Conservation (phyloP, 2,329 filamentous ascomycete genomes). For the Xylariaceae sp. region DNA sequence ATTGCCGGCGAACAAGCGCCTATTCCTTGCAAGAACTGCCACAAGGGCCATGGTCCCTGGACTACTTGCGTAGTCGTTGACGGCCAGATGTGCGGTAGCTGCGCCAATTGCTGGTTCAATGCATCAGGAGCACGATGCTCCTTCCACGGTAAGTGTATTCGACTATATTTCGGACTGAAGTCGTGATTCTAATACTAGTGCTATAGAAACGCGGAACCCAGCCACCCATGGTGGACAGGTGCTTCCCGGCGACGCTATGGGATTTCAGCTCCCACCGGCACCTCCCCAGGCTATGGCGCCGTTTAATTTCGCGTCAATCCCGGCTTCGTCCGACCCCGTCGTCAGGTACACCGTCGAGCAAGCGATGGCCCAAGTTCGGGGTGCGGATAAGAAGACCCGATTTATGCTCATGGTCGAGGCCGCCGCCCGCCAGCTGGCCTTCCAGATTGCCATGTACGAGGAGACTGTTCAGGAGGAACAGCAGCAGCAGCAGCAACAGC, state of each 20-base stretch:
- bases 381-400: conserved; percentile 40
- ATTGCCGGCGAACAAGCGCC: conserved; percentile 47
- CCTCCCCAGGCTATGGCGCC: conserved; percentile 30
- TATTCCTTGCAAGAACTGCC: conserved; percentile 54
- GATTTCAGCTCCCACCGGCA: conserved; percentile 29
- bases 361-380: conserved; percentile 42
- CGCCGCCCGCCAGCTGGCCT: conserved; percentile 49
- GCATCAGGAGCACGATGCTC: conserved; percentile 55
- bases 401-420: conserved; percentile 49
- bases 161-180: not conserved
- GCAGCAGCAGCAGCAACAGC: conserved; percentile 17
- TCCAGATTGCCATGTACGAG: conserved; percentile 48
- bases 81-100: conserved; percentile 57
- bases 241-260: conserved; percentile 28
- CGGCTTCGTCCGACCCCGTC: conserved; percentile 34
- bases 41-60: conserved; percentile 57
- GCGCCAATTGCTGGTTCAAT: conserved; percentile 60
- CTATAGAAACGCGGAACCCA: conserved; percentile 42
- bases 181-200: conserved; percentile 2
- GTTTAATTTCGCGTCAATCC: conserved; percentile 31
- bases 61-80: conserved; percentile 53
- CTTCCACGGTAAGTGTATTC: conserved; percentile 48
- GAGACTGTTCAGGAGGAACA: conserved; percentile 34
- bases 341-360: conserved; percentile 42
- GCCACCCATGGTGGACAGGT: conserved; percentile 33